phyloP scores from a whole-genome alignment of 2,329 filamentous ascomycete genomes.

The Colletotrichum cordylinicola region DNA sequence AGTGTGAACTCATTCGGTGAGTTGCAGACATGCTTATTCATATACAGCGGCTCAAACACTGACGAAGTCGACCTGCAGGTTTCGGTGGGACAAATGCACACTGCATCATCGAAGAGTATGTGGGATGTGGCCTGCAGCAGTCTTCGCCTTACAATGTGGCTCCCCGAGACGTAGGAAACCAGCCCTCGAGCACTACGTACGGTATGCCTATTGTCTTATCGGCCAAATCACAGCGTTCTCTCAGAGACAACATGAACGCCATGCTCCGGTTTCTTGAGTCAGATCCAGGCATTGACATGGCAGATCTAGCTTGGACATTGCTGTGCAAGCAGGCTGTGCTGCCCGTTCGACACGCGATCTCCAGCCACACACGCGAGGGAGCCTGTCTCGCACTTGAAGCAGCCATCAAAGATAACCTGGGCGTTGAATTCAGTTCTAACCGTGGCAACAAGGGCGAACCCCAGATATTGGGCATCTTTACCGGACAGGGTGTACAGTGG shows the following conservation, averaged over 20 bases:
- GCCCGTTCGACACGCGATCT: neutral
- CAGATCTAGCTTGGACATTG: neutral
- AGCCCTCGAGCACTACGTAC: neutral
- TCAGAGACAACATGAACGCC: neutral
- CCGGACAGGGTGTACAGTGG: conserved; percentile 38
- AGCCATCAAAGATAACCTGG: neutral
- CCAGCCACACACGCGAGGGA: neutral
- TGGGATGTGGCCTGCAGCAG: neutral
- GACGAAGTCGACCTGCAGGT: neutral
- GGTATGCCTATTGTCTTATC: neutral
- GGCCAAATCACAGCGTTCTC: neutral
- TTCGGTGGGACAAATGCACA: conserved; percentile 11
- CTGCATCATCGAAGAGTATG: neutral
- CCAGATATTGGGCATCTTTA: conserved; percentile 30
- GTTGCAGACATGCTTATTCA: neutral
- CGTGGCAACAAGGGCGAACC: neutral
- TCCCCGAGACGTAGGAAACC: neutral
- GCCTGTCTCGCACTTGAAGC: neutral
- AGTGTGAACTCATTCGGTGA: conserved; percentile 41
- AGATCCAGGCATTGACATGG: neutral
- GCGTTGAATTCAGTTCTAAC: neutral
- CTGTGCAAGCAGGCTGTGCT: neutral
- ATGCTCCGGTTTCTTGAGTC: neutral
- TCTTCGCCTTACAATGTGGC: neutral
- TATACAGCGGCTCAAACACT: neutral